A percentile compares a stretch with the other conserved stretches of the same genome.
Conservation (phyloP, 2,329 filamentous ascomycete genomes). For the Diaporthe sp. region DNA sequence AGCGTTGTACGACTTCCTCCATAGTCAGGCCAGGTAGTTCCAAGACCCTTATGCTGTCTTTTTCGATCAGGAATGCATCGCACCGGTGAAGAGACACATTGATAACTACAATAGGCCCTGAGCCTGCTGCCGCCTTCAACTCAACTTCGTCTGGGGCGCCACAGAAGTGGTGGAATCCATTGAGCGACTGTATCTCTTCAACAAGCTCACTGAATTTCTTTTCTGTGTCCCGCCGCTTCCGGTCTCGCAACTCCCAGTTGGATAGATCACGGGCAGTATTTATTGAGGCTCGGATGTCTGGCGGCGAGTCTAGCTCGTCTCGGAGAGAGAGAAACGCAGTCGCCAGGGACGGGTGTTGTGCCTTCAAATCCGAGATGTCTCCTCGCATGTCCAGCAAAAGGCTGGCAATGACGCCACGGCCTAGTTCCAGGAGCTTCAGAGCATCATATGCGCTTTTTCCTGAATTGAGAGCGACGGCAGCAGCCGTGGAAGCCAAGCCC, state of each 20-base stretch:
- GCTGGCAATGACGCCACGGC: background rate
- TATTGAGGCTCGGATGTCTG: background rate
- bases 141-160: background rate
- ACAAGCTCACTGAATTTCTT: background rate
- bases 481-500: background rate
- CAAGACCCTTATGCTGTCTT: background rate
- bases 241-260: background rate
- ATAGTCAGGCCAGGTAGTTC: background rate
- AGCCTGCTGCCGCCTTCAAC: background rate
- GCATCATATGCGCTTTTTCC: background rate
- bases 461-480: background rate
- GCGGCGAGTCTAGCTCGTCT: background rate
- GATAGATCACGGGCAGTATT: background rate
- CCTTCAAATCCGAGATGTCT: background rate
- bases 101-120: background rate
- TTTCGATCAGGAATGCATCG: background rate
- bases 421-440: background rate
- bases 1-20: background rate
- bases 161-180: background rate
- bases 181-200: background rate
- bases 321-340: background rate
- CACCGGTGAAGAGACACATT: background rate
- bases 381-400: background rate
- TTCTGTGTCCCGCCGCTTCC: background rate
- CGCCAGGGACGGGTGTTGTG: background rate